These are phyloP conservation scores for Coemansia asiatica DNA, from an alignment of 192 early-diverging fungal genomes.

Conservation along the genomic window DNA sequence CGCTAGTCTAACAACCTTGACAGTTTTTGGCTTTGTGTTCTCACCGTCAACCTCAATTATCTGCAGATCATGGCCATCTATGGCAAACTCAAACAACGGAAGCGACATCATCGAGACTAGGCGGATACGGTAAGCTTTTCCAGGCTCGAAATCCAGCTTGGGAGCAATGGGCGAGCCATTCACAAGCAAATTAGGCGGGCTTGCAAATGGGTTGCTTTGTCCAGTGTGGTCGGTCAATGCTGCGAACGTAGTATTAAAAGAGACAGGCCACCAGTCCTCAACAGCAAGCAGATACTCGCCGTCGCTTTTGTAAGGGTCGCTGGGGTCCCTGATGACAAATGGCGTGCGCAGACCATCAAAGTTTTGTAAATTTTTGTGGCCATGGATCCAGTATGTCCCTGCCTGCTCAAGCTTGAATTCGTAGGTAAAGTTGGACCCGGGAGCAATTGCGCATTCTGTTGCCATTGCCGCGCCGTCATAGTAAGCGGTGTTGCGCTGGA, in stretches of 20 bases:
- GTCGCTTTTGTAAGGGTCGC: constrained; percentile 59
- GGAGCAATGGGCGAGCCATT: constrained; percentile 35
- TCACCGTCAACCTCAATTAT: constrained; percentile 81
- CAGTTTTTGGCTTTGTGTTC: constrained; percentile 59
- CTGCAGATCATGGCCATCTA: constrained; percentile 73
- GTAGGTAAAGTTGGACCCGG: constrained; percentile 68
- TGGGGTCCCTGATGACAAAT: constrained; percentile 64
- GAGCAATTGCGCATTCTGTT: constrained; percentile 75
- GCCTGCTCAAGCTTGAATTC: constrained; percentile 61
- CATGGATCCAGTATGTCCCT: constrained; percentile 85
- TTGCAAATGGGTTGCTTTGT: constrained; percentile 57
- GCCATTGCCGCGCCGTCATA: constrained; percentile 67
- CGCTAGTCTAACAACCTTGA: constrained; percentile 59
- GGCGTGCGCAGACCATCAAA: constrained; percentile 77
- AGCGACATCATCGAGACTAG: constrained; percentile 76
- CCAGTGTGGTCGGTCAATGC: constrained; percentile 54
- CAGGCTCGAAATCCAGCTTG: constrained; percentile 63
- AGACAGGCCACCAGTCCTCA: constrained; percentile 66
- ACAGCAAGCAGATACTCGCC: constrained; percentile 63
- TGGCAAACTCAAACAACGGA: constrained; percentile 67
- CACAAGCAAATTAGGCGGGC: constrained; percentile 57
- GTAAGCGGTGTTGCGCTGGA: constrained; percentile 65
- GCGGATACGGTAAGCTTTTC: constrained; percentile 79
- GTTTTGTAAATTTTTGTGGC: constrained; percentile 69
- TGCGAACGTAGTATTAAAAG: constrained; percentile 32